phyloP scores from a whole-genome alignment of 2,329 filamentous ascomycete species.

The Xylaria sp. region DNA sequence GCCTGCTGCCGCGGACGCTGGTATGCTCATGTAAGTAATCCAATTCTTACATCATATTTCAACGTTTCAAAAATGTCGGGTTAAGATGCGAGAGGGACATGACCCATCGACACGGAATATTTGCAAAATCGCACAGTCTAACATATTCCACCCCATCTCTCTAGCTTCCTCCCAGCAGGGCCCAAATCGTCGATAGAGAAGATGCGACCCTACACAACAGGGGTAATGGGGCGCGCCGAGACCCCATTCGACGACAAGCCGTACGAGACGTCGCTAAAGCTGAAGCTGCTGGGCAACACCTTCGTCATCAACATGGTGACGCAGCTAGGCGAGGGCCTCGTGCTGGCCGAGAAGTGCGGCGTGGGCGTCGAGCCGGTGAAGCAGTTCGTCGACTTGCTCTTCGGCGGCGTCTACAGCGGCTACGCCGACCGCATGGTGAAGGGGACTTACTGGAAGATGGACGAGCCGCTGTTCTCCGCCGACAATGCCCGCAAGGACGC shows the following conservation, averaged over 20 bases:
- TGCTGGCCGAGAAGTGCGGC: conserved; percentile 82
- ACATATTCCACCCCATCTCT: neutral
- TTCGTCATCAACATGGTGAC: conserved; percentile 88
- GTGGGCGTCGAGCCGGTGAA: conserved; percentile 77
- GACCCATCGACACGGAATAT: neutral
- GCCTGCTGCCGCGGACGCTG: conserved; percentile 71
- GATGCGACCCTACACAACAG: conserved; percentile 72
- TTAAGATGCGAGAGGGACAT: neutral
- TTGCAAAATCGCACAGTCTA: conserved; percentile 3
- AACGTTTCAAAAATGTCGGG: too few relatives aligned
- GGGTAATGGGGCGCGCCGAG: conserved; percentile 72
- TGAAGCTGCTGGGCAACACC: conserved; percentile 89
- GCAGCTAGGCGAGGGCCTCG: conserved; percentile 80
- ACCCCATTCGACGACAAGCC: conserved; percentile 57
- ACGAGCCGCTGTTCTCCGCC: conserved; percentile 84
- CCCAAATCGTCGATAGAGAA: conserved; percentile 65
- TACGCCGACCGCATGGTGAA: conserved; percentile 80
- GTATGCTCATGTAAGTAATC: conserved; percentile 63
- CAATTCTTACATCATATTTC: neutral
- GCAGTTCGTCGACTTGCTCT: conserved; percentile 76
- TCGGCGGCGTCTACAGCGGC: conserved; percentile 78
- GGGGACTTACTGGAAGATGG: conserved; percentile 80
- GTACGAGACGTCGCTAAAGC: conserved; percentile 67
- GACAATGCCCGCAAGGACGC: conserved; percentile 87
- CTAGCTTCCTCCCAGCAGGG: conserved; percentile 71